Percentiles rank a stretch among this genome's conserved stretches.
These are phyloP conservation scores for Leishmania braziliensis DNA, from an alignment of 208 protist genomes.

Conservation along the genomic window DNA sequence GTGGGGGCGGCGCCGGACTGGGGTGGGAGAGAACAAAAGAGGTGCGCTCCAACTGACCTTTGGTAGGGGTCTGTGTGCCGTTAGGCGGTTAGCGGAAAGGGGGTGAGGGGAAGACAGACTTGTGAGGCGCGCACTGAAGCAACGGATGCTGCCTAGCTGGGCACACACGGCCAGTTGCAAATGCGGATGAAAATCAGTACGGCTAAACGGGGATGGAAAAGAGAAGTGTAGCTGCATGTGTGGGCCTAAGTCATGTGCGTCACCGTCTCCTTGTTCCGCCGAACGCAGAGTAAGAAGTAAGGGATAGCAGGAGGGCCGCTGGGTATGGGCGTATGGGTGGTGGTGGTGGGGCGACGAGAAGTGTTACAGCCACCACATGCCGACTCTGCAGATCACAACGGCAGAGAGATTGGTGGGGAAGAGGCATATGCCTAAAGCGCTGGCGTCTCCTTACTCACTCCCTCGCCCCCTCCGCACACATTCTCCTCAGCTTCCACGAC, in stretches of 20 bases:
- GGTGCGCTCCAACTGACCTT: background rate
- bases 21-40: background rate
- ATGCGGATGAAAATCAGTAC: background rate
- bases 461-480: background rate
- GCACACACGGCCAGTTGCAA: background rate
- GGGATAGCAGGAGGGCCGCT: background rate
- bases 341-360: background rate
- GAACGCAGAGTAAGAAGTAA: background rate
- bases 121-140: background rate
- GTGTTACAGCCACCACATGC: background rate
- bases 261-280: background rate
- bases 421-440: background rate
- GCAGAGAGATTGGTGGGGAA: background rate
- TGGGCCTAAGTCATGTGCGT: background rate
- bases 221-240: background rate
- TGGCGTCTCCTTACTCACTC: background rate
- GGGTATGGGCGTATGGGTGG: background rate
- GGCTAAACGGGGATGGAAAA: background rate
- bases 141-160: background rate
- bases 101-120: background rate
- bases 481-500: background rate
- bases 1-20: background rate
- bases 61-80: background rate
- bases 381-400: background rate
- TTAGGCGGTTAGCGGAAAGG: background rate